phyloP scores from a whole-genome alignment of 371 early-diverging fungal species.

The Mucor plumbeus region DNA sequence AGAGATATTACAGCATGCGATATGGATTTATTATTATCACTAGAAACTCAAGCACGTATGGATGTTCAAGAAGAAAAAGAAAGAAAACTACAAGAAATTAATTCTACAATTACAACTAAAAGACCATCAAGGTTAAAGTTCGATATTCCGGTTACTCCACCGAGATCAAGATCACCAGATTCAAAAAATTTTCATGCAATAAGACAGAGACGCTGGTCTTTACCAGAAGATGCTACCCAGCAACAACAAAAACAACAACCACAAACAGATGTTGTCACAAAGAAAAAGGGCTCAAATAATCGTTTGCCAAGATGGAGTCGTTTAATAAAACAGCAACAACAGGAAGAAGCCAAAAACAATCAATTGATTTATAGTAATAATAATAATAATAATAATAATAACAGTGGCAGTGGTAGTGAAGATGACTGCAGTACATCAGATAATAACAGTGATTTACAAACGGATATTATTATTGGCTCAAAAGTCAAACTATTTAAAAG shows the following conservation, averaged over 20 bases:
- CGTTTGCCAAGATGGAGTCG: constrained; percentile 16
- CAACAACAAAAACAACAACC: background rate
- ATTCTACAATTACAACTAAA: background rate
- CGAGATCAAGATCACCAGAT: constrained; percentile 23
- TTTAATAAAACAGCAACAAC: constrained; percentile 12
- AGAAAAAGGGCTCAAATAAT: constrained; percentile 5
- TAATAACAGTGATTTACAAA: background rate
- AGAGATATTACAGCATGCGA: constrained; percentile 31
- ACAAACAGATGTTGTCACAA: background rate
- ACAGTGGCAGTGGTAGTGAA: constrained; percentile 5
- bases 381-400: background rate
- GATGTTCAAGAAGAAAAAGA: constrained; percentile 30
- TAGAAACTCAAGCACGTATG: constrained; percentile 45
- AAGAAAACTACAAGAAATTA: constrained; percentile 6
- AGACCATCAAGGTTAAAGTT: constrained; percentile 29
- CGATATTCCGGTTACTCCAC: constrained; percentile 37
- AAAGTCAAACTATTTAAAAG: constrained; percentile 39
- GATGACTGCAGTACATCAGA: background rate
- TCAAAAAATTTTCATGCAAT: background rate
- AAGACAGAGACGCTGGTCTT: constrained; percentile 28
- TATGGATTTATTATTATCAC: constrained; percentile 38
- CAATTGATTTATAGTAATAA: background rate
- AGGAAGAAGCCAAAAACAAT: constrained; percentile 16
- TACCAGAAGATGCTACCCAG: constrained; percentile 24
- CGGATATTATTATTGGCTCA: constrained; percentile 24